phyloP scores from a whole-genome alignment of 352 stramenopile genomes.

The Globisporangium takayamanum region DNA sequence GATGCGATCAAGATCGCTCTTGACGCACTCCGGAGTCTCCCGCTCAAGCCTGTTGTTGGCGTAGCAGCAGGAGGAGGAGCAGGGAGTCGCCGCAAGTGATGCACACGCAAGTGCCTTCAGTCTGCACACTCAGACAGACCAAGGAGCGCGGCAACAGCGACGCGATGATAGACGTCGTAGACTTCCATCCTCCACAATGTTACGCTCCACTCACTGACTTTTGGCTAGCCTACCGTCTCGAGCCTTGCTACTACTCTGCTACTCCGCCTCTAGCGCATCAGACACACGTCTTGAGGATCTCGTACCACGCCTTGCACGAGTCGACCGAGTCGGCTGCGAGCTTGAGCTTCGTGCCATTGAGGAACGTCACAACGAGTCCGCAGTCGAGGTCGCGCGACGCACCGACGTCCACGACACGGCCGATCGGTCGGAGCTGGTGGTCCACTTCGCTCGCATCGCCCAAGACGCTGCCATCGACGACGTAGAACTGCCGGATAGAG shows the following conservation, averaged over 20 bases:
- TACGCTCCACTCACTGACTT: not conserved
- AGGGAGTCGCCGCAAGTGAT: conserved; percentile 26
- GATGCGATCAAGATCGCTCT: conserved; percentile 75
- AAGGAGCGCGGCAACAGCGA: too few relatives aligned
- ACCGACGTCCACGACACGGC: conserved; percentile 51
- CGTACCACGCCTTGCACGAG: conserved; percentile 65
- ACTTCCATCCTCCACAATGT: too few relatives aligned
- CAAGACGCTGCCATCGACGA: conserved; percentile 61
- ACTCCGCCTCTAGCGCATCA: not conserved
- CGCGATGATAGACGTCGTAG: too few relatives aligned
- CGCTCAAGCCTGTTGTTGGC: conserved; percentile 16
- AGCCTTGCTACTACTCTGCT: not conserved
- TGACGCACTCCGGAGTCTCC: conserved; percentile 59
- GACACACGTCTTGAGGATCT: conserved; percentile 45
- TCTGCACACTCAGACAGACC: not conserved
- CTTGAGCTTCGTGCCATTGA: conserved; percentile 52
- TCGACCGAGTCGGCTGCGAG: conserved; percentile 67
- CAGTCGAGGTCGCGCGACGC: conserved; percentile 57
- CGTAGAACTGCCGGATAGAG: conserved; percentile 61
- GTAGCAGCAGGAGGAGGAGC: not conserved
- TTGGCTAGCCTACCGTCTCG: not conserved
- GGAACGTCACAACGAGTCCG: conserved; percentile 63
- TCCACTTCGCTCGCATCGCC: conserved; percentile 79
- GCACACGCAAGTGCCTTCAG: not conserved
- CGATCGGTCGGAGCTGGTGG: conserved; percentile 61